Percentiles rank a stretch among this genome's conserved stretches.
phyloP scores from a whole-genome alignment of 1,284 basidiomycete genomes.

The Mycosarcoma mackinlayi region DNA sequence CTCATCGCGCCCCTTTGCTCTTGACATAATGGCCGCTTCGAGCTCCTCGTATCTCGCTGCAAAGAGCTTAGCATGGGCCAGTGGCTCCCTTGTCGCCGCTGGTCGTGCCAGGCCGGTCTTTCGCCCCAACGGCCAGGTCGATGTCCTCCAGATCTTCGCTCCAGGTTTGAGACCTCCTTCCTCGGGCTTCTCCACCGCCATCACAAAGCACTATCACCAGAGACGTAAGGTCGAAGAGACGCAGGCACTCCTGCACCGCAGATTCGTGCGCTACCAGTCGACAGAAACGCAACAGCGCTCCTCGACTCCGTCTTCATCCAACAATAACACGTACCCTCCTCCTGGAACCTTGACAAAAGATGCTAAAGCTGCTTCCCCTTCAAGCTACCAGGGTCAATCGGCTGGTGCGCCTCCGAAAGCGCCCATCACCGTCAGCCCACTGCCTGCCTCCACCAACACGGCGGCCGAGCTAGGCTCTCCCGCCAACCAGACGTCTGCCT shows the following conservation, averaged over 20 bases:
- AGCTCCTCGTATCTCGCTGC: constrained; percentile 35
- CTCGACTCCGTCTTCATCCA: constrained; percentile 11
- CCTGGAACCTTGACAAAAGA: constrained; percentile 26
- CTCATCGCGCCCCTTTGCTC: neutral
- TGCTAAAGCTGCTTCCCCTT: constrained; percentile 15
- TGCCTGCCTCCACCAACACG: constrained; percentile 41
- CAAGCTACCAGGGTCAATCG: constrained; percentile 40
- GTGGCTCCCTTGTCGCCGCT: constrained; percentile 39
- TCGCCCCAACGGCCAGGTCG: constrained; percentile 33
- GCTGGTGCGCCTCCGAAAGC: constrained; percentile 41
- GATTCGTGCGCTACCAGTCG: constrained; percentile 41
- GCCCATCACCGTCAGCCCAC: constrained; percentile 35
- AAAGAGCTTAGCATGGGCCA: constrained; percentile 48
- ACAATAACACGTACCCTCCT: constrained; percentile 24
- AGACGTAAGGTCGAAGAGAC: constrained; percentile 37
- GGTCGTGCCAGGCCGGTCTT: constrained; percentile 26
- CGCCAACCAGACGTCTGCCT: constrained; percentile 52
- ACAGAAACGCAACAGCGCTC: constrained; percentile 36
- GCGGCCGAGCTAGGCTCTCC: constrained; percentile 51
- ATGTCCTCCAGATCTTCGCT: constrained; percentile 50
- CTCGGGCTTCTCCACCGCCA: constrained; percentile 34
- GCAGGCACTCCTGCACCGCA: constrained; percentile 16
- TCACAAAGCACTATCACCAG: constrained; percentile 44
- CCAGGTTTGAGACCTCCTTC: constrained; percentile 30
- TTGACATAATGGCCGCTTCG: constrained; percentile 19